Evolutionary conservation across 306 rosid species (phyloP), one percentile per base, ranked within the genome.

Genomic region (Quercus berberidifolia): DNA sequence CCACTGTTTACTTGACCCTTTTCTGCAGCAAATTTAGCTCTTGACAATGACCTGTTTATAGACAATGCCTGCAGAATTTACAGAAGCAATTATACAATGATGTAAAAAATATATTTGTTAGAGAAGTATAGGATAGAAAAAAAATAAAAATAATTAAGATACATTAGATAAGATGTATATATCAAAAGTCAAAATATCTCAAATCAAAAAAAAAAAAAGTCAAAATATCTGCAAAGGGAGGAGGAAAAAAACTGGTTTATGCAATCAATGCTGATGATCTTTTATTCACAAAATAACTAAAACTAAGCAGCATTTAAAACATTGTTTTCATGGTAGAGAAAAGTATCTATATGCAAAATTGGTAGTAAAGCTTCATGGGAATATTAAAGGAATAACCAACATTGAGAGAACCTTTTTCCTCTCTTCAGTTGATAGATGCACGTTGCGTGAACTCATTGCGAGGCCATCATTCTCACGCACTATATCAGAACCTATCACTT

Each of bases 361-460:
- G 12, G 72, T 3, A 68, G 18, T 38, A 68, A 4, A 35, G 51
- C 25, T 35, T 35, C 17, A 13, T 4, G 52, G 19, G 28, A 68
- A 68, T 33, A 38, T 4, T 19, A n/a, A 68, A 68, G 72, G 54
- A 35, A 19, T 25, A 64, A 30, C 13, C 0, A 62, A 43, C 20
- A 20, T 19, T 51, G 5, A 43, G 51, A 71, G 21, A 28, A 95
- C 99, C 97, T 91, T 87, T 76, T 84, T 76, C 87, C 98, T 83
- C 79, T 93, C 92, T 88, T 88, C 88, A 20, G 86, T 88, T 65
- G 92, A 88, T 80, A 95, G 97, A 78, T 58, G 86, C 75, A 95
- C 99, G 72, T 95, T 95, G 74, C 99, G 94, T 1, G 98, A 95
- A 82, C 99, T 90, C 99, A 91, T 80, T 74, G 99, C 99, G 10